Conservation (phyloP, 176 grass and related monocot genomes). For the Musa schizocarpa region DNA sequence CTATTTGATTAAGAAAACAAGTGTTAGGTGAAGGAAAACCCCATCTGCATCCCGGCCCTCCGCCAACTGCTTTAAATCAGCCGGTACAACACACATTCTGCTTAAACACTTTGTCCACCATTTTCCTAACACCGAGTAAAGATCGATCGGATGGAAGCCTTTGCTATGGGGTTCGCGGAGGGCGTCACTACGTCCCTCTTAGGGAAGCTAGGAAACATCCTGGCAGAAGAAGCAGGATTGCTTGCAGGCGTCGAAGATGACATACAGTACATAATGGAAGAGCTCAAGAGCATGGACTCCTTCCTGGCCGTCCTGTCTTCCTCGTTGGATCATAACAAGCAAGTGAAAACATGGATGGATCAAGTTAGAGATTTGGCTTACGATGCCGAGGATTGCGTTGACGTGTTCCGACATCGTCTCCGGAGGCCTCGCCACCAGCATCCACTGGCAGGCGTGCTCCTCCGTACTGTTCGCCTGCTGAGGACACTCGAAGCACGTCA, state of each 20-base stretch:
- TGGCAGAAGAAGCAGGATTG: neutral
- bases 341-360: no score
- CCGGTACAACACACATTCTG: no score
- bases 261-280: neutral
- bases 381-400: conserved; percentile 11
- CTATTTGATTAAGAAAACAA: no score
- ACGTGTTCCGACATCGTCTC: neutral
- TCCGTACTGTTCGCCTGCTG: neutral
- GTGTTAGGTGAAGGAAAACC: no score
- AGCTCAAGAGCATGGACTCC: no score
- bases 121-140: no score
- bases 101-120: no score
- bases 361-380: no score
- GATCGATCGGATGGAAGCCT: neutral
- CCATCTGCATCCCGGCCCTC: no score
- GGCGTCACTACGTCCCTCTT: neutral
- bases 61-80: no score
- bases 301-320: no score
- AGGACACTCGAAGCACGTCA: neutral
- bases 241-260: neutral
- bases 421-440: neutral
- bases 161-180: neutral
- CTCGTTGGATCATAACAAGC: no score
- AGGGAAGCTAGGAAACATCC: conserved; percentile 10
- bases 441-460: neutral